These are phyloP conservation scores for Aspergillus fijiensis DNA, from an alignment of 2,329 filamentous ascomycete species.

Conservation along the genomic window DNA sequence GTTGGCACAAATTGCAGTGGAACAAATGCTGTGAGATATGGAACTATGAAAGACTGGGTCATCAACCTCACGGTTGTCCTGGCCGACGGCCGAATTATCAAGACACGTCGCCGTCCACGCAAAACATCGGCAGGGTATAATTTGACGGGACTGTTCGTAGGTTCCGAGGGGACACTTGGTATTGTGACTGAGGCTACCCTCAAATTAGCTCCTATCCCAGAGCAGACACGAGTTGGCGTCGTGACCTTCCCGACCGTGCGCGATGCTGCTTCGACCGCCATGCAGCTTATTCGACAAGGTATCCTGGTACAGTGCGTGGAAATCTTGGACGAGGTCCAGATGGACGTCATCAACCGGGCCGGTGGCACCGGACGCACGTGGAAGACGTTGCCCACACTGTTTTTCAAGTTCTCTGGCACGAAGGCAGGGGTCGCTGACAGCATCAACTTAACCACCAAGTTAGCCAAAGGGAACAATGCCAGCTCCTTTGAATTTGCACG, in stretches of 20 bases:
- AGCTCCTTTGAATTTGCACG: slow-evolving; percentile 57
- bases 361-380: slow-evolving; percentile 56
- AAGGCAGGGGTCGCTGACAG: slow-evolving; percentile 76
- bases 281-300: slow-evolving; percentile 62
- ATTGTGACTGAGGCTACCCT: slow-evolving; percentile 70
- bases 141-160: slow-evolving; percentile 66
- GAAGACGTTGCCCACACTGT: slow-evolving; percentile 43
- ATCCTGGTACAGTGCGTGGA: slow-evolving; percentile 68
- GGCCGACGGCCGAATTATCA: slow-evolving; percentile 67
- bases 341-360: slow-evolving; percentile 67
- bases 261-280: slow-evolving; percentile 63
- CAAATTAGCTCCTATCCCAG: slow-evolving; percentile 64
- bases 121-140: slow-evolving; percentile 74
- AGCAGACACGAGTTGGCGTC: slow-evolving; percentile 64
- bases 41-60: slow-evolving; percentile 76
- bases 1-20: slow-evolving; percentile 67
- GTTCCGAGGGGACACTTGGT: slow-evolving; percentile 69
- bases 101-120: slow-evolving; percentile 64
- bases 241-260: slow-evolving; percentile 60
- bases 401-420: slow-evolving; percentile 69
- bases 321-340: slow-evolving; percentile 60
- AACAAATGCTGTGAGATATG: slow-evolving; percentile 63
- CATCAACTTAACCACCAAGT: slow-evolving; percentile 65
- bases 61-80: slow-evolving; percentile 70
- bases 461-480: slow-evolving; percentile 62